Conservation (phyloP, 768 basidiomycete species). For the Russula vinacea region DNA sequence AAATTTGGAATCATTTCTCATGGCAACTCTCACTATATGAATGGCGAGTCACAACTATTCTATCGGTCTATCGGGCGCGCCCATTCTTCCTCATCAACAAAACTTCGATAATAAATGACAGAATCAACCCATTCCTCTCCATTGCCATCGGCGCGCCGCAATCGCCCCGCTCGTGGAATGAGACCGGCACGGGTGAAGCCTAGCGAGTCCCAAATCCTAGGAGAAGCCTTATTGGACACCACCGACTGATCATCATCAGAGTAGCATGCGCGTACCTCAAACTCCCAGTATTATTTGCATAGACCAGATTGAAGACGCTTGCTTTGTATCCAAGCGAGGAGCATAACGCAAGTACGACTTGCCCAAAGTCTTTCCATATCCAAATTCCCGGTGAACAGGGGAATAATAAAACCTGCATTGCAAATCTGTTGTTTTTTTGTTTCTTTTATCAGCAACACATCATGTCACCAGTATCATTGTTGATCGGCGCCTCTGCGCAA, state of each 20-base stretch:
- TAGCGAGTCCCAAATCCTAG: slow-evolving; percentile 78
- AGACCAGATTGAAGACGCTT: slow-evolving; percentile 90
- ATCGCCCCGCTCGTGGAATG: slow-evolving; percentile 72
- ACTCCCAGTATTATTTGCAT: slow-evolving; percentile 77
- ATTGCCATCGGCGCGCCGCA: slow-evolving; percentile 60
- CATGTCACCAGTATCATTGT: too few relatives aligned
- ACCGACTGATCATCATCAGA: slow-evolving; percentile 8
- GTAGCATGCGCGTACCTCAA: slow-evolving; percentile 46
- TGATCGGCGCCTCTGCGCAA: too few relatives aligned
- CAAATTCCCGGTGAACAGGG: slow-evolving; percentile 57
- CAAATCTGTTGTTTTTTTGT: slow-evolving; percentile 53
- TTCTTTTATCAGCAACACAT: too few relatives aligned
- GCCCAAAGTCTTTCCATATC: slow-evolving; percentile 70
- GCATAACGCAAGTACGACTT: slow-evolving; percentile 78
- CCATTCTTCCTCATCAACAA: slow-evolving; percentile 41
- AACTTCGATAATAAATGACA: slow-evolving; percentile 78
- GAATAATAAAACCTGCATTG: slow-evolving; percentile 87
- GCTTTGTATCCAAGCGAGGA: slow-evolving; percentile 68
- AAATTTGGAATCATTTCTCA: not conserved
- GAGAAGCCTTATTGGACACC: not conserved
- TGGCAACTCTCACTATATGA: not conserved
- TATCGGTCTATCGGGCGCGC: slow-evolving; percentile 19
- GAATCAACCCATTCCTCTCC: slow-evolving; percentile 91
- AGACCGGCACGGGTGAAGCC: slow-evolving; percentile 76
- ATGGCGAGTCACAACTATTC: not conserved